Evolutionary conservation across 495 filamentous ascomycete species (phyloP).

Genomic region (Podospora comata): DNA sequence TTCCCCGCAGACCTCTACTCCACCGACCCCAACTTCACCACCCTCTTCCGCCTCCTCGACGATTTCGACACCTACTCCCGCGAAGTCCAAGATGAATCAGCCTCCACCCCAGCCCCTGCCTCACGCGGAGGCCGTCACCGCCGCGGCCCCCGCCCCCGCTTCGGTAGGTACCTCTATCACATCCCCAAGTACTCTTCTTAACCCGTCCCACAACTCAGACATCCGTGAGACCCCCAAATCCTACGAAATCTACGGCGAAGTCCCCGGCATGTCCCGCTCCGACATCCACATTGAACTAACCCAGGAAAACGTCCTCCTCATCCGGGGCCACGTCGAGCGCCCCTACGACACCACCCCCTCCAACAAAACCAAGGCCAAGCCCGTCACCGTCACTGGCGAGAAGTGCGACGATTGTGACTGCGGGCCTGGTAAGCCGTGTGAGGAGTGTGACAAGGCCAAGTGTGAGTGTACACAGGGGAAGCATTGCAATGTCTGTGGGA

Average conservation of each 20-base stretch:
- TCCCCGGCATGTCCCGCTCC: conserved; percentile 71
- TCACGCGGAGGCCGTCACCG: conserved; percentile 27
- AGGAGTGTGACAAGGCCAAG: conserved; percentile 9
- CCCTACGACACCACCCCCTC: conserved; percentile 29
- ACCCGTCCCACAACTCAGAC: conserved; percentile 28
- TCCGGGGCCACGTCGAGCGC: conserved; percentile 62
- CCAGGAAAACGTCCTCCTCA: conserved; percentile 62
- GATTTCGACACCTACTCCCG: conserved; percentile 57
- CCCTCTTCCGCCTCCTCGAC: conserved; percentile 68
- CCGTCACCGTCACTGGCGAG: conserved; percentile 2
- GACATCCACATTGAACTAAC: conserved; percentile 75
- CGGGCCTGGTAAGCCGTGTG: neutral
- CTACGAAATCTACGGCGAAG: conserved; percentile 77
- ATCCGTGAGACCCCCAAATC: conserved; percentile 58
- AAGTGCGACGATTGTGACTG: conserved; percentile 5
- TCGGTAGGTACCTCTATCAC: conserved; percentile 38
- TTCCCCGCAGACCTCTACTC: conserved; percentile 24
- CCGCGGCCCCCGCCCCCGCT: conserved; percentile 39
- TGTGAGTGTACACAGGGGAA: conserved; percentile 7
- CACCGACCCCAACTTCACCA: conserved; percentile 49
- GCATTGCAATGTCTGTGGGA: conserved; percentile 1
- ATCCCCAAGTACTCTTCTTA: no score
- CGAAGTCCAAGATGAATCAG: conserved; percentile 24
- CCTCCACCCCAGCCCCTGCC: neutral
- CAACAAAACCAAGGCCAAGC: neutral